phyloP scores from a whole-genome alignment of 768 basidiomycete species.

The Stropharia rugosoannulata region DNA sequence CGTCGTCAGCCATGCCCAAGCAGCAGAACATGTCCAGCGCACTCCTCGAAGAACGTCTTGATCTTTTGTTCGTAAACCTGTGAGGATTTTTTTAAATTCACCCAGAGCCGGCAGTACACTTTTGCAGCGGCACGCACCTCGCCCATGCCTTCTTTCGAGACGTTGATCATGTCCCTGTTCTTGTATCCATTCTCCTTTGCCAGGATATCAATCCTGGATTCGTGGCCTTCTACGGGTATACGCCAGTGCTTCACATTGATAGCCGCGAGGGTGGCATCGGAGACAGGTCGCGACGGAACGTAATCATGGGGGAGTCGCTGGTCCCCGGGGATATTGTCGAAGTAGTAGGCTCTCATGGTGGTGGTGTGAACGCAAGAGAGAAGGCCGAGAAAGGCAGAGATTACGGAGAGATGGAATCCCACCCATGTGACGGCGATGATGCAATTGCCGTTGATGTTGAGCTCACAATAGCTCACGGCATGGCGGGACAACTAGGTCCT shows the following conservation, averaged over 20 bases:
- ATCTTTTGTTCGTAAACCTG: conserved; percentile 76
- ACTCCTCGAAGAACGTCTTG: conserved; percentile 85
- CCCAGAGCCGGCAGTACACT: not conserved
- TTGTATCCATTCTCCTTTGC: conserved; percentile 75
- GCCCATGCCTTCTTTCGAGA: conserved; percentile 77
- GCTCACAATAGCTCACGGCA: no score
- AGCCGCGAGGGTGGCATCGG: conserved; percentile 42
- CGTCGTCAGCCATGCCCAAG: not conserved
- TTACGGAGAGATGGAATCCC: not conserved
- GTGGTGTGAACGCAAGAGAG: not conserved
- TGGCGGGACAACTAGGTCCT: no score
- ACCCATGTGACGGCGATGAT: conserved; percentile 4
- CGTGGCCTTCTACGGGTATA: conserved; percentile 62
- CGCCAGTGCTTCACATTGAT: conserved; percentile 70
- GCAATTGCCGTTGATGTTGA: not conserved
- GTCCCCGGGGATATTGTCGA: conserved; percentile 74
- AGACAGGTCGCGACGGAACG: conserved; percentile 52
- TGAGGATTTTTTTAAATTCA: not conserved
- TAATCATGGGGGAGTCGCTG: conserved; percentile 82
- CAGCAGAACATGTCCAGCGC: conserved; percentile 21
- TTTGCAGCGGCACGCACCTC: conserved; percentile 39
- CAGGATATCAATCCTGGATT: conserved; percentile 56
- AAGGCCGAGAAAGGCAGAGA: no score
- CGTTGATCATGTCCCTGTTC: conserved; percentile 79
- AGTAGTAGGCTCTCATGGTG: conserved; percentile 74